Percentiles rank a stretch among this genome's conserved stretches.
These are phyloP conservation scores for Bruguiera hainesii DNA, from an alignment of 441 rosid species.

Conservation along the genomic window DNA sequence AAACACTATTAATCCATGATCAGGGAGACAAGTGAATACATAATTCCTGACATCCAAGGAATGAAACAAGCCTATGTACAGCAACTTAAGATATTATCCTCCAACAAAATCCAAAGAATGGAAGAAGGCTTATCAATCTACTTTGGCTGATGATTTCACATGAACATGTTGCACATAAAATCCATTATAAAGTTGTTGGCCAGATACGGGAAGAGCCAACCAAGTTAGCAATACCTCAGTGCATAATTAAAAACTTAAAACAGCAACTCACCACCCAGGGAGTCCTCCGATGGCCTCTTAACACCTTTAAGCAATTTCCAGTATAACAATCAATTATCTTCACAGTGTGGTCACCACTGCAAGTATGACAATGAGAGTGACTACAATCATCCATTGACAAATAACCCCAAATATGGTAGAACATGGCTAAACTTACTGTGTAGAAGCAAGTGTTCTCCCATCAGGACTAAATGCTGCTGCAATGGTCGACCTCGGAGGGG, in stretches of 20 bases:
- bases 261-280: slow-evolving; percentile 91
- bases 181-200: not conserved
- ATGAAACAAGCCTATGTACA: too few relatives aligned
- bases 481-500: slow-evolving; percentile 89
- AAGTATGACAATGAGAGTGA: slow-evolving; percentile 18
- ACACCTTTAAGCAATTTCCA: slow-evolving; percentile 71
- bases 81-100: too few relatives aligned
- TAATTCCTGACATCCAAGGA: too few relatives aligned
- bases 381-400: not conserved
- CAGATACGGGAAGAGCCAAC: not conserved
- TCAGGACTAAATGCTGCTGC: slow-evolving; percentile 92
- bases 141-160: not conserved
- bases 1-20: too few relatives aligned
- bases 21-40: too few relatives aligned
- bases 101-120: too few relatives aligned
- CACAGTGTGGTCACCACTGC: slow-evolving; percentile 94
- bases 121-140: too few relatives aligned
- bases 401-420: not conserved
- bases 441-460: slow-evolving; percentile 83
- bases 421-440: slow-evolving; percentile 51
- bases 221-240: slow-evolving; percentile 1
- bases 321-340: slow-evolving; percentile 82
- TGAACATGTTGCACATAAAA: not conserved
- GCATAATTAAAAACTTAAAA: not conserved
- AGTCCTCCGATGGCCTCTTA: slow-evolving; percentile 81